Base-by-base conservation (phyloP, 2,329 filamentous ascomycete species). In the Knufia fluminis region DNA sequence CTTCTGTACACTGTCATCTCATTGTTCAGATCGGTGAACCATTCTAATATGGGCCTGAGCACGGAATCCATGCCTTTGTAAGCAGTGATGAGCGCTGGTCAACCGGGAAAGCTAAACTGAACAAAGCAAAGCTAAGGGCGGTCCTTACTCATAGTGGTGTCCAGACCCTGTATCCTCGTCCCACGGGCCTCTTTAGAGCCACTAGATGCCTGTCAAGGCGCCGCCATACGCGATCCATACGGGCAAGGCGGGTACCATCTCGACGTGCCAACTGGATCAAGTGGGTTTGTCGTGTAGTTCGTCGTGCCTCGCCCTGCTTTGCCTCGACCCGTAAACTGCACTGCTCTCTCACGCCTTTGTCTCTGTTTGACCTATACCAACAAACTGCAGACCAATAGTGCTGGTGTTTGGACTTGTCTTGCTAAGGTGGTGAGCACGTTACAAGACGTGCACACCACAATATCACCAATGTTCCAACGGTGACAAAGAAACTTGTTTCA, bases 401-500 rank as follows among this genome's bases (percentile, higher is more conserved):
- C 31, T 31, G 14, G 31, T 14, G 20, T 39, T 48, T 40, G 6
- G 23, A 19, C 2, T 20, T 39, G 35, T 16, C 24, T 40, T 26
- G 22, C 9, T 48, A 26, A 36, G 33, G 33, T 40, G 23, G 28
- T 40, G n/a, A 39, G 10, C 20, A 26, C 9, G 20, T 24, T 20
- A 32, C 23, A 19, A 20, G 42, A n/a, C 6, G 16, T n/a, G 20
- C 41, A 44, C 7, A 14, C 17, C 45, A 40, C 17, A 19, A 39
- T 48, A 35, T 48, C 45, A 48, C 45, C 45, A 24, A 12, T 8
- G 28, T 39, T 24, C 16, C 33, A 19, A 38, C 22, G 9, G 33
- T 48, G 24, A 48, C 33, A 40, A 48, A 48, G 45, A 48, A 35
- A 23, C 22, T 40, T 28, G 23, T 31, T 24, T 48, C 20, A 48